Evolutionary conservation across 345 rosid species (phyloP).

Genomic region (Eucalyptus dawsonii): DNA sequence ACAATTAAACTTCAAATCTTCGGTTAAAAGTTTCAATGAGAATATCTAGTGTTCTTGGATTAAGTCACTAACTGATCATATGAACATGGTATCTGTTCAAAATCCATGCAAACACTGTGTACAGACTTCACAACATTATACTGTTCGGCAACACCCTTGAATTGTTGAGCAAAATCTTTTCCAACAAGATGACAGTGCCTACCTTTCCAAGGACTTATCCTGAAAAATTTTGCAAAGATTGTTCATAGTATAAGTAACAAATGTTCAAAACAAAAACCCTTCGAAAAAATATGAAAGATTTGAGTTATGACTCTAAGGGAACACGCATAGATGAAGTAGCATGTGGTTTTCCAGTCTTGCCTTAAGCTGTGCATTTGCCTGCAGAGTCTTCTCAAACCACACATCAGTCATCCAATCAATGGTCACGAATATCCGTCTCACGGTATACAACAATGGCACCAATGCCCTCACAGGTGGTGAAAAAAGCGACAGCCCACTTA

Average conservation of each 20-base stretch:
- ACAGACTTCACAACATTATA: not conserved
- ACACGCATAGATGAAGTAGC: not conserved
- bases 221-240: not conserved
- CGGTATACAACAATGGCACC: constrained; percentile 69
- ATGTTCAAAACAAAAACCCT: not conserved
- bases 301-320: not conserved
- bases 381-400: constrained; percentile 59
- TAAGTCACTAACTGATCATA: not conserved
- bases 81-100: not conserved
- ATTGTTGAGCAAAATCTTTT: not conserved
- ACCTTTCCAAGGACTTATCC: not conserved
- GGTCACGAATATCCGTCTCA: constrained; percentile 63
- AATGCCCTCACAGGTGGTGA: constrained; percentile 81
- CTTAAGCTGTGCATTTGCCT: constrained; percentile 32
- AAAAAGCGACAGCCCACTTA: constrained; percentile 59
- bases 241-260: not conserved
- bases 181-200: not conserved
- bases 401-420: constrained; percentile 59
- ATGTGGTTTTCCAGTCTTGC: constrained; percentile 2
- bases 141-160: not conserved
- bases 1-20: not conserved
- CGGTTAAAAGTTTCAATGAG: not conserved
- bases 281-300: not conserved
- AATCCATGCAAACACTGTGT: not conserved
- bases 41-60: not conserved